phyloP scores from a whole-genome alignment of 148 eudicot species.

The Rhododendron molle region DNA sequence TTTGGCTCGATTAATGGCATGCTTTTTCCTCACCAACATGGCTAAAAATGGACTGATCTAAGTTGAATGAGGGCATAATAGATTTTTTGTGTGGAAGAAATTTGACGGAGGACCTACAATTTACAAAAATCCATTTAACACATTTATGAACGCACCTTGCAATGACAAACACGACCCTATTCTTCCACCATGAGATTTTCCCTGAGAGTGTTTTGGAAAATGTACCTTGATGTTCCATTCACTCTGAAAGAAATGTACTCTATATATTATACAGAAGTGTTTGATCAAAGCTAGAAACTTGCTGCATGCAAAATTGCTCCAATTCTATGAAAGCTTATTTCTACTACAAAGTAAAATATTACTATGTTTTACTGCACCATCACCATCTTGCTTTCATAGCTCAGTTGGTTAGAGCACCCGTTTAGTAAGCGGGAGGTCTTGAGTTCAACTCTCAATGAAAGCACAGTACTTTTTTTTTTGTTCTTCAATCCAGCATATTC shows the following conservation, averaged over 20 bases:
- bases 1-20: background rate
- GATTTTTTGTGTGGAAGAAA: no score
- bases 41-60: background rate
- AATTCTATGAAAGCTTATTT: background rate
- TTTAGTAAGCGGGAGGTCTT: constrained; percentile 9
- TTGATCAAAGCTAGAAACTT: background rate
- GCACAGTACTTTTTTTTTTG: background rate
- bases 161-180: no score
- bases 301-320: background rate
- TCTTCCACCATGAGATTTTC: no score
- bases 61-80: no score
- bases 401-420: constrained; percentile 6
- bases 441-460: constrained; percentile 3
- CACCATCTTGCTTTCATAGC: background rate
- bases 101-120: no score
- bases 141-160: no score
- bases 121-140: no score
- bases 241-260: no score
- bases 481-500: background rate
- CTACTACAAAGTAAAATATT: background rate
- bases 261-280: background rate
- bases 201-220: no score
- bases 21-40: background rate
- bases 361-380: background rate
- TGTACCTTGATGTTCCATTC: no score